These are phyloP conservation scores for Citrus hindsii DNA, from an alignment of 345 rosid genomes.

Conservation along the genomic window DNA sequence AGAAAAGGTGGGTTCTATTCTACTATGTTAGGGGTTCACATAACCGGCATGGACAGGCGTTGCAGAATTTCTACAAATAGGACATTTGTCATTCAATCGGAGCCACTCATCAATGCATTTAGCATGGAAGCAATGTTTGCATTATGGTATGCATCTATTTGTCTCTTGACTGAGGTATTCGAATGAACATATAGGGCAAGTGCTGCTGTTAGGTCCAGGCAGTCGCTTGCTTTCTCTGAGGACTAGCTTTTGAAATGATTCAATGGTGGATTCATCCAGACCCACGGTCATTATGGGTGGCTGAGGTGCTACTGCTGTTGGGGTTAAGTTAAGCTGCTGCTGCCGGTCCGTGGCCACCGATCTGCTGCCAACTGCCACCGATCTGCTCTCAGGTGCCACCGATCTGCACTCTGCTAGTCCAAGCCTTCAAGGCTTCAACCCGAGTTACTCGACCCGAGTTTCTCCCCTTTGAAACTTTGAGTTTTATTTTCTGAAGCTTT, in stretches of 20 bases:
- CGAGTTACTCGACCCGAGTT: no score
- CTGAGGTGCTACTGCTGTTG: no score
- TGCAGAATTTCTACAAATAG: conserved; percentile 66
- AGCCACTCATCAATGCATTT: conserved; percentile 78
- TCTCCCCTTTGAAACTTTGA: no score
- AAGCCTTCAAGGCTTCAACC: no score
- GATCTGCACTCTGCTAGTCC: no score
- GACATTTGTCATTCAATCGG: conserved; percentile 50
- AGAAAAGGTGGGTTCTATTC: neutral
- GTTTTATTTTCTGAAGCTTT: no score
- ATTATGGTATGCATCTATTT: conserved; percentile 56
- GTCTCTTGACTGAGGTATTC: conserved; percentile 56
- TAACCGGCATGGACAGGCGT: conserved; percentile 18
- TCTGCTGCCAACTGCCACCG: no score
- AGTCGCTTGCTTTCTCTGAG: conserved; percentile 63
- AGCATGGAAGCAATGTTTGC: conserved; percentile 67
- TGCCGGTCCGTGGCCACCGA: no score
- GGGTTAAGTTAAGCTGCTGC: no score
- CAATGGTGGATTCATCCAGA: neutral
- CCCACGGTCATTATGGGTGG: no score
- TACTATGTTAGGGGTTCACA: conserved; percentile 4
- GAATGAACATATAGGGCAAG: conserved; percentile 60
- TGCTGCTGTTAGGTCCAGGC: conserved; percentile 42
- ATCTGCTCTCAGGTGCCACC: no score
- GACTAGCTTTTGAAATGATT: conserved; percentile 59